A percentile compares a stretch with the other conserved stretches of the same genome.
Conservation (phyloP, 108 stramenopile species). For the Nannochloropsis granulata region DNA sequence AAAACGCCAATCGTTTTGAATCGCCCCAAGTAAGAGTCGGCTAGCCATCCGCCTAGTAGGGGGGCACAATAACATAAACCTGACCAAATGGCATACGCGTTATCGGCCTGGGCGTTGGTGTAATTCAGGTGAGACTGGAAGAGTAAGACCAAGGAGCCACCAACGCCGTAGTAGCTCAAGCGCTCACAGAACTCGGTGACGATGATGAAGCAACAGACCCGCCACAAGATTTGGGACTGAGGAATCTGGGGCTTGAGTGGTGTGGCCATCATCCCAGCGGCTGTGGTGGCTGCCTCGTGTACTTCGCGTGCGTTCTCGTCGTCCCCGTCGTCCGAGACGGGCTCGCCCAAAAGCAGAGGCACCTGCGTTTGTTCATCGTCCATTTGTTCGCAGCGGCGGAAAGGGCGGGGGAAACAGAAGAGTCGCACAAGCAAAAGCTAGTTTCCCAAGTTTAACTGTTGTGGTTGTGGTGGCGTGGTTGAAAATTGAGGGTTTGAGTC, state of each 20-base stretch:
- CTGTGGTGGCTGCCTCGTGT: no score
- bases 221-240: neutral
- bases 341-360: no score
- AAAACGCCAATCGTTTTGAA: constrained; percentile 16
- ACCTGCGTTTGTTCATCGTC: no score
- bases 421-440: no score
- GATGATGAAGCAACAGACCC: constrained; percentile 4
- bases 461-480: no score
- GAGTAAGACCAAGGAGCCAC: constrained; percentile 12
- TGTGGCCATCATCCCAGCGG: no score
- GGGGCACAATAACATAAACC: constrained; percentile 16
- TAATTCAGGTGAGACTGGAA: constrained; percentile 2
- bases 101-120: constrained; percentile 14
- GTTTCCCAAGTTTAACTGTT: no score
- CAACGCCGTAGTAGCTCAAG: constrained; percentile 14
- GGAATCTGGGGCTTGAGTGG: neutral
- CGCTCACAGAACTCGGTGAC: constrained; percentile 27
- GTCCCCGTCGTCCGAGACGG: no score
- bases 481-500: no score
- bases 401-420: no score
- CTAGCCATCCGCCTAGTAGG: constrained; percentile 12
- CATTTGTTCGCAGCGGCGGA: no score
- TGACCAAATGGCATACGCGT: constrained; percentile 7
- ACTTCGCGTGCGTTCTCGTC: no score
- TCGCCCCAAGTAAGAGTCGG: constrained; percentile 16